Evolutionary conservation across 2,329 filamentous ascomycete species (phyloP).

Genomic region (Cordyceps fumosorosea): DNA sequence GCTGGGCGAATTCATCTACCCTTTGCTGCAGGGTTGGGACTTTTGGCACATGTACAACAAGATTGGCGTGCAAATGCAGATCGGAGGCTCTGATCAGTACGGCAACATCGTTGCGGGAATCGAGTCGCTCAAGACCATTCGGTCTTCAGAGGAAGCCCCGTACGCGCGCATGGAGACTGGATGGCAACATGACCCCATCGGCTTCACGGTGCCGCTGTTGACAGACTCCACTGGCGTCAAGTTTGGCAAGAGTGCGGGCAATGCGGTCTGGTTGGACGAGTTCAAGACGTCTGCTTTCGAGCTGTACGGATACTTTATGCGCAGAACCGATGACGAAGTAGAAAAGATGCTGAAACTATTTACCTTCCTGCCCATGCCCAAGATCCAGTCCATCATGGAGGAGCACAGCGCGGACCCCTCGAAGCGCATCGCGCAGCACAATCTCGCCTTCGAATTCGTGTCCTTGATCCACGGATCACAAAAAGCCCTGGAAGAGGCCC

Average conservation of each 20-base stretch:
- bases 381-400: slow-evolving; percentile 63
- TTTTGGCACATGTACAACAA: slow-evolving; percentile 80
- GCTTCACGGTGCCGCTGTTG: slow-evolving; percentile 84
- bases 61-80: slow-evolving; percentile 70
- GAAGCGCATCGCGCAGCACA: slow-evolving; percentile 73
- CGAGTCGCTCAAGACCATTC: slow-evolving; percentile 73
- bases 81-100: slow-evolving; percentile 92
- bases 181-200: slow-evolving; percentile 57
- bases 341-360: slow-evolving; percentile 80
- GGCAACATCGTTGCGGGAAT: slow-evolving; percentile 92
- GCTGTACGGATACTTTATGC: slow-evolving; percentile 84
- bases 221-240: slow-evolving; percentile 82
- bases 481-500: slow-evolving; percentile 56
- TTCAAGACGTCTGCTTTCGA: slow-evolving; percentile 78
- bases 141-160: slow-evolving; percentile 47
- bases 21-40: slow-evolving; percentile 90
- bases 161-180: slow-evolving; percentile 31
- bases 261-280: slow-evolving; percentile 86
- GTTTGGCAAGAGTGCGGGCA: slow-evolving; percentile 90
- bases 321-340: slow-evolving; percentile 73
- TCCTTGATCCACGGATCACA: slow-evolving; percentile 67
- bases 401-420: slow-evolving; percentile 62
- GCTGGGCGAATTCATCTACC: slow-evolving; percentile 87
- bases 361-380: slow-evolving; percentile 70
- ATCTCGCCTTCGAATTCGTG: slow-evolving; percentile 75